These are phyloP conservation scores for Phyllosticta citrichinensis DNA, from an alignment of 2,329 filamentous ascomycete species.

Conservation along the genomic window DNA sequence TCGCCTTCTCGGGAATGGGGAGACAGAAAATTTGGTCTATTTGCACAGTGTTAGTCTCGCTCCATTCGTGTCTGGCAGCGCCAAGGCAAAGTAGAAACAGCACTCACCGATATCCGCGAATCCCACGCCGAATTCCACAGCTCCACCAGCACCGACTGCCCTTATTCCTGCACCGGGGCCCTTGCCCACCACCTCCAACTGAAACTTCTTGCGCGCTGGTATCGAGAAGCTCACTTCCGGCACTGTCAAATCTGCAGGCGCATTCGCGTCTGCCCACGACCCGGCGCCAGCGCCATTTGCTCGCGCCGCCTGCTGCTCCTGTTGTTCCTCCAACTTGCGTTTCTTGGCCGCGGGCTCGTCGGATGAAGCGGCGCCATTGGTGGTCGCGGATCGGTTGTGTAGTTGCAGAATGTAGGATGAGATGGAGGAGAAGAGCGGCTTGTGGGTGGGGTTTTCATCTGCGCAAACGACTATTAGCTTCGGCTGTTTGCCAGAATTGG, in stretches of 20 bases:
- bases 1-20: slow-evolving; percentile 54
- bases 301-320: slow-evolving; percentile 1
- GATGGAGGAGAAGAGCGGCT: slow-evolving; percentile 9
- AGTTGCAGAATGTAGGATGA: slow-evolving; percentile 11
- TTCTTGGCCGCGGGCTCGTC: slow-evolving; percentile 27
- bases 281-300: slow-evolving; percentile 4
- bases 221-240: slow-evolving; percentile 50
- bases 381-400: background rate
- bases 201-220: slow-evolving; percentile 54
- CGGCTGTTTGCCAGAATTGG: background rate
- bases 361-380: background rate
- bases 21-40: slow-evolving; percentile 49
- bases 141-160: slow-evolving; percentile 40
- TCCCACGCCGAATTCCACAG: slow-evolving; percentile 44
- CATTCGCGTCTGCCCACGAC: slow-evolving; percentile 16
- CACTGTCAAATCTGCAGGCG: slow-evolving; percentile 22
- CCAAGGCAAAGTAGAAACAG: background rate
- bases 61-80: background rate
- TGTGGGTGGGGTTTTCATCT: slow-evolving; percentile 1
- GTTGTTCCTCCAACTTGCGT: slow-evolving; percentile 25
- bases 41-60: slow-evolving; percentile 8
- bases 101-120: slow-evolving; percentile 38
- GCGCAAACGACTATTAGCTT: background rate
- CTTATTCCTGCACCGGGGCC: slow-evolving; percentile 32
- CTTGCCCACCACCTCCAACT: slow-evolving; percentile 44